These are phyloP conservation scores for Pyrus betulifolia DNA, from an alignment of 306 rosid genomes.

Conservation along the genomic window DNA sequence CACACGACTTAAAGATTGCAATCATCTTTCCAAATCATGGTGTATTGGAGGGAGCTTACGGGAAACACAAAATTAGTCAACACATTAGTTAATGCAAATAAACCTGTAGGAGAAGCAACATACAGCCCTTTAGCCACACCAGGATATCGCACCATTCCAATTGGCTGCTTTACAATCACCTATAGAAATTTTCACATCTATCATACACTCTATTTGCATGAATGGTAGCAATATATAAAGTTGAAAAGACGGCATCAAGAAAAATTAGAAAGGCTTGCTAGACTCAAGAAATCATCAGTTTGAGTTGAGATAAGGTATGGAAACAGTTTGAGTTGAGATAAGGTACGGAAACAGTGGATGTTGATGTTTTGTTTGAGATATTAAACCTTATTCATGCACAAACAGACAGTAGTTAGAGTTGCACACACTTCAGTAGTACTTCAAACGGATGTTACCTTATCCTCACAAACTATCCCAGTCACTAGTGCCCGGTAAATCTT, in stretches of 20 bases:
- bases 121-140: conserved; percentile 63
- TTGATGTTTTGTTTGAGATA: neutral
- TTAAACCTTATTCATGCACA: neutral
- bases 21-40: neutral
- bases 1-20: neutral
- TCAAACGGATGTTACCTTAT: conserved; percentile 41
- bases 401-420: neutral
- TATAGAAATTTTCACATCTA: conserved; percentile 13
- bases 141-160: conserved; percentile 72
- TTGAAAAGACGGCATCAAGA: neutral
- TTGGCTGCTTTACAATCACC: conserved; percentile 70
- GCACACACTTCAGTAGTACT: neutral
- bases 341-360: neutral
- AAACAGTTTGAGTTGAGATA: neutral
- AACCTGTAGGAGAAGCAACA: conserved; percentile 41
- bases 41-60: neutral
- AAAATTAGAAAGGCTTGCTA: neutral
- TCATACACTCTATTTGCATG: neutral
- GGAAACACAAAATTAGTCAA: neutral
- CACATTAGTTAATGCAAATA: conserved; percentile 1
- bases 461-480: conserved; percentile 59
- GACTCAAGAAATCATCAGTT: neutral
- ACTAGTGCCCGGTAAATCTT: conserved; percentile 78
- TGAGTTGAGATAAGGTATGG: neutral
- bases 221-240: neutral